Base-by-base conservation (phyloP, 2,329 filamentous ascomycete species). In the Botrytis pseudocinerea region DNA sequence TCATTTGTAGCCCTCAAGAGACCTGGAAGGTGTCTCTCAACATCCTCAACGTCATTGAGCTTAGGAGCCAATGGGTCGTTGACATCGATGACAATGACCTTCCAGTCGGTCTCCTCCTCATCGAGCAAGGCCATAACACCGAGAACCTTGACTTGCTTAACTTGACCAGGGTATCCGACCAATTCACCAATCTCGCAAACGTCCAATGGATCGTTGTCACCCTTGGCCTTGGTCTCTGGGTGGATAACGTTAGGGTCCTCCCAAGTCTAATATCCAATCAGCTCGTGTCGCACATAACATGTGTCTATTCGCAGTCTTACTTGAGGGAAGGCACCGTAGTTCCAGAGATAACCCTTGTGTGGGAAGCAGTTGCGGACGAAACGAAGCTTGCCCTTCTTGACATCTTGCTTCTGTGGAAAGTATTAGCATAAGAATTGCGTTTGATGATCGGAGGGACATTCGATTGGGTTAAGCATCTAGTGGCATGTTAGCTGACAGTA, bases 351-450 rank as follows among this genome's bases (percentile, higher is more conserved):
- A 79, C 96, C 96, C 91, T 99, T 98, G 92, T 99, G 96, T 81
- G 96, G 96, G 90, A 99, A 99, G 92, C 96, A 99, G 92, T 99
- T 99, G 87, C 96, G 94, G 83, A 99, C 96, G 84, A 92, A 99
- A 82, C 96, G 93, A 81, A 98, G 94, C 90, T 98, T 98, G 90
- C 95, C 96, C 90, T 99, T 98, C 93, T 99, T 98, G 85, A 91
- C 90, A 84, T 99, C 96, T 88, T 99, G 96, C 92, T 98, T 98
- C 70, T 72, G 51, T 61, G 22, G 40, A 38, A 35, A 60, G 1
- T 54, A 69, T 72, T 72, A 72, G 70, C 54, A 69, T 72, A 14
- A 16, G 35, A 40, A 7, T 68, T 32, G 51, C 40, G 4, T 10
- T 40, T 0, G 12, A 59, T 25, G 62, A 28, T 38, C 9, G 48